Base-by-base conservation (phyloP, 306 rosid genomes). In the Macrotyloma uniflorum region DNA sequence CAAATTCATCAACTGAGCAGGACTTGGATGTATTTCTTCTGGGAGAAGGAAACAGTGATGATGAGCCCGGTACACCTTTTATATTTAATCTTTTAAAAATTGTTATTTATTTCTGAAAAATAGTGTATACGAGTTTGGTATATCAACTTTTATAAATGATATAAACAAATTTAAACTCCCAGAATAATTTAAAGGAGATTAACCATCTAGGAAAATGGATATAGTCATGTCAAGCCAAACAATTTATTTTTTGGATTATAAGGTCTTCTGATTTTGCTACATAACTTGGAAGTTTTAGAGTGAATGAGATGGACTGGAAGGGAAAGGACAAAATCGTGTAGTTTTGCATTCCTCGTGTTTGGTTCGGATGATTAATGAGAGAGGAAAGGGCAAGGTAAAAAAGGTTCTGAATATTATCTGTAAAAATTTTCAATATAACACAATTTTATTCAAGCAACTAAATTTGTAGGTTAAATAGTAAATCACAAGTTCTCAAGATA, bases 11-110 rank as follows among this genome's bases (percentile, higher is more conserved):
- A 42, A 75, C 79, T n/a, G 92, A 87, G 53, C 84, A 85, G 73
- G 96, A 92, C 79, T 84, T 88, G 84, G 93, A 92, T 86, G 80
- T 14, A 53, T 90, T 88, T 82, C 96, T 90, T 71, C 78, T 88
- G 63, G 92, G 93, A 59, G 92, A 87, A 66, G 70, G 76, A 80
- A 83, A 86, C 77, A 83, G 85, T 53, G 93, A 90, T 67, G 85
- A 84, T 55, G 93, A 84, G 57, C 83, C 73, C 61, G 95, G 95
- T 90, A 80, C 47, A 61, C 67, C 16, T 67, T 16, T 9, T 54
- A 57, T 10, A 65, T 74, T 53, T 75, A 47, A 20, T 61, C 66
- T 45, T 45, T 77, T 67, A 30, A 61, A 77, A 24, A 59, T 35
- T 80, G 4, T 75, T 68, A 14, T 54, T 64, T 45, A 9, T 75